These are phyloP conservation scores for Talaromyces sp. DNA, from an alignment of 2,329 filamentous ascomycete species.

Conservation along the genomic window DNA sequence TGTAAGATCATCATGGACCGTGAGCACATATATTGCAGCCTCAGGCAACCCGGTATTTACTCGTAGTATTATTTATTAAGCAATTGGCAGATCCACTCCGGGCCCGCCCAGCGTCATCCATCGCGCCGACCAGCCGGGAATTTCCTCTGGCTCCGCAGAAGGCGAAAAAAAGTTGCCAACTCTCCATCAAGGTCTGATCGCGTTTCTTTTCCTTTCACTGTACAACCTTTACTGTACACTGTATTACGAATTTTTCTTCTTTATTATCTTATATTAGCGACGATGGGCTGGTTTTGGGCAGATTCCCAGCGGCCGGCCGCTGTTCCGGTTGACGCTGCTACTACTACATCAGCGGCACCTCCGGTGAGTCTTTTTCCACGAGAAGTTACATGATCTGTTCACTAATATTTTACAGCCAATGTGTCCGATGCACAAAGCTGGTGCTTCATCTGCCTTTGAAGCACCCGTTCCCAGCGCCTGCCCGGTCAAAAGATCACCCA, in stretches of 20 bases:
- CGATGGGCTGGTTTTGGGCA: conserved; percentile 72
- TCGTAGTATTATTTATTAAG: too few relatives aligned
- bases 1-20: too few relatives aligned
- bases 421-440: conserved; percentile 66
- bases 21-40: too few relatives aligned
- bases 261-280: conserved; percentile 15
- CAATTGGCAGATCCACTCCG: neutral
- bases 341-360: conserved; percentile 32
- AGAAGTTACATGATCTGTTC: conserved; percentile 43
- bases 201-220: neutral
- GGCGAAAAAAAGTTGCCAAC: conserved; percentile 13
- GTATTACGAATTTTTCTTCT: neutral
- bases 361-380: conserved; percentile 11
- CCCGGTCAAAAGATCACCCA: conserved; percentile 47
- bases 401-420: conserved; percentile 51
- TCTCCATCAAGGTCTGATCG: neutral
- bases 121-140: conserved; percentile 11
- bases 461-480: conserved; percentile 37
- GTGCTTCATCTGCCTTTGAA: conserved; percentile 30
- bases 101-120: conserved; percentile 12
- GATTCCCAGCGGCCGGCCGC: conserved; percentile 46
- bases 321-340: conserved; percentile 29
- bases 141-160: conserved; percentile 13
- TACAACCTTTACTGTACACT: conserved; percentile 18
- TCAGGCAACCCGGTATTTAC: too few relatives aligned